Evolutionary conservation across 257 asterid genomes (phyloP).

Genomic region (Solanum pennellii): DNA sequence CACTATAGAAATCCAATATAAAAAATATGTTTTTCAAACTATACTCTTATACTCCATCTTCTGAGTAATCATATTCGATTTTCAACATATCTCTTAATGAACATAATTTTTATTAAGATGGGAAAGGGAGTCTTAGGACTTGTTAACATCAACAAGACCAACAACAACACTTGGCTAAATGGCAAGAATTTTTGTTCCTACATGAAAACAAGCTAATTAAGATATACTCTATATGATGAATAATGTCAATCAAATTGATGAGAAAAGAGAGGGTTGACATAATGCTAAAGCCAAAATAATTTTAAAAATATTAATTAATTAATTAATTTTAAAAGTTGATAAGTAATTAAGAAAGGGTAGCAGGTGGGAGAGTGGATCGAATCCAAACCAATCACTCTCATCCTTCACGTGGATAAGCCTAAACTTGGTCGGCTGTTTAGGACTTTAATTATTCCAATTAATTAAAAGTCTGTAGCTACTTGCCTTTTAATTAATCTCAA

Average conservation of each 20-base stretch:
- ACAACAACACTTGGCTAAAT: background rate
- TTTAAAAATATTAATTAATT: no score
- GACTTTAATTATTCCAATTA: conserved; percentile 6
- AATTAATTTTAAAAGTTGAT: background rate
- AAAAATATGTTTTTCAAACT: no score
- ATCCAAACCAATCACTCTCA: conserved; percentile 16
- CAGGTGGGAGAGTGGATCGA: conserved; percentile 1
- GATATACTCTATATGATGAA: background rate
- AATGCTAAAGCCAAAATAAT: conserved; percentile 1
- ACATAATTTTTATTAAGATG: no score
- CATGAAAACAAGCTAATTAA: background rate
- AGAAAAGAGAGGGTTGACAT: conserved; percentile 20
- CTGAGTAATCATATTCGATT: no score
- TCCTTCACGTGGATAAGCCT: conserved; percentile 28
- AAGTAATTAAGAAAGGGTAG: background rate
- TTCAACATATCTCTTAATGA: no score
- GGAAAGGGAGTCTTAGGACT: background rate
- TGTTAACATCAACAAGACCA: background rate
- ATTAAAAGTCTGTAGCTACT: background rate
- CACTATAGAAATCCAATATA: no score
- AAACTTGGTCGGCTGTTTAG: conserved; percentile 27
- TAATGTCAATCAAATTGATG: background rate
- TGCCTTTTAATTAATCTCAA: conserved; percentile 15
- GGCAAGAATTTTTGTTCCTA: background rate
- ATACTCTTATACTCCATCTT: no score